Evolutionary conservation across 1,284 basidiomycete genomes (phyloP), one percentile per base, ranked within the genome.

Genomic region (Malassezia obtusa): DNA sequence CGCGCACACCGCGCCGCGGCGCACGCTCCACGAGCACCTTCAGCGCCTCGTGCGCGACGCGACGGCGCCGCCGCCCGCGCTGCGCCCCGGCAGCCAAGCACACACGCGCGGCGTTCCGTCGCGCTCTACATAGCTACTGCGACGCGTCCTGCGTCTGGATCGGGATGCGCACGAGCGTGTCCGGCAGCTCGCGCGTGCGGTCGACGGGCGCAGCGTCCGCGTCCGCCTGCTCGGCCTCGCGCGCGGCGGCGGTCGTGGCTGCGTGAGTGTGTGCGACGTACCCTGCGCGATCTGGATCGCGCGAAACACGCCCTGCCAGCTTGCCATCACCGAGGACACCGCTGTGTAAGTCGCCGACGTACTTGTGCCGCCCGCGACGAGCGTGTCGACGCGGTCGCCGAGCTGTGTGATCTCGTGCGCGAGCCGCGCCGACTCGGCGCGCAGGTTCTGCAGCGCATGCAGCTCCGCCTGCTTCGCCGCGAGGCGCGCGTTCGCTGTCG

Each of bases 231-330:
- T 37, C 40, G 21, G 43, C 40, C 35, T 40, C 52, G 39, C 24
- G n/a, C 26, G 24, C 4, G 3, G 40, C 45, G 24, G 22, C 32
- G 26, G 32, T 25, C 30, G 45, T 39, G 14, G 44, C 22, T 25
- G 28, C 32, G 46, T 40, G 24, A 43, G 33, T n/a, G 15, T 19
- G 30, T 6, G 6, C n/a, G 6, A 49, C 52, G 56, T 58, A 68
- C 62, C 60, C 50, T 63, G 57, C 31, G 68, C 68, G 15, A 71
- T 63, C 46, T 68, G 68, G 28, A 71, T 71, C 10, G 68, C 67
- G 11, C 68, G 54, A 50, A 71, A 71, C 8, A 71, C 68, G 49
- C 68, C 68, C 28, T 68, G 62, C 68, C 68, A 71, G 14, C 62
- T 63, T 2, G 58, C 47, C 63, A 70, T 63, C 4, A 71, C 68